These are phyloP conservation scores for Darksidea phi DNA, from an alignment of 495 filamentous ascomycete species.

Conservation along the genomic window DNA sequence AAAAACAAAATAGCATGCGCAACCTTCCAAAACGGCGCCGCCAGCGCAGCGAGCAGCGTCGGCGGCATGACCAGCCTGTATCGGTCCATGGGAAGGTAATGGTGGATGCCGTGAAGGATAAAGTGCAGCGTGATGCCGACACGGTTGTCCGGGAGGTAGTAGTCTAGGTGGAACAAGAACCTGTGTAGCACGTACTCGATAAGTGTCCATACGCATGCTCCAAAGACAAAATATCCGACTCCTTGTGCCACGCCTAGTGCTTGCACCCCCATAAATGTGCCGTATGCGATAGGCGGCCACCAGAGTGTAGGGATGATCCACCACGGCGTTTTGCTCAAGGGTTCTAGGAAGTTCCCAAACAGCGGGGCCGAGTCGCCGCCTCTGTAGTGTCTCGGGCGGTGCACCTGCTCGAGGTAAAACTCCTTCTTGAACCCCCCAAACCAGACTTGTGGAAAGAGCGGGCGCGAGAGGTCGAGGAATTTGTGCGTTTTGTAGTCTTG, in stretches of 20 bases:
- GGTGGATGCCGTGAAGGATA: constrained; percentile 93
- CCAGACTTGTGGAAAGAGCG: constrained; percentile 89
- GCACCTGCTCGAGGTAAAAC: constrained; percentile 95
- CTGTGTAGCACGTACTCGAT: constrained; percentile 89
- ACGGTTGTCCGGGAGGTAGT: constrained; percentile 87
- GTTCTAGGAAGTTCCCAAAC: constrained; percentile 97
- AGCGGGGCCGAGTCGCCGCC: constrained; percentile 88
- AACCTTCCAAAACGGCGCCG: constrained; percentile 88
- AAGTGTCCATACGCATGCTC: constrained; percentile 79
- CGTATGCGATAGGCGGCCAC: constrained; percentile 79
- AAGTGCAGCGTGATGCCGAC: constrained; percentile 89
- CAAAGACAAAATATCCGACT: constrained; percentile 59
- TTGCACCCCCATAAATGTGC: constrained; percentile 62
- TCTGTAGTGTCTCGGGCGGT: constrained; percentile 91
- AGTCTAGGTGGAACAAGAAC: constrained; percentile 90
- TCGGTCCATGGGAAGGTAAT: constrained; percentile 98
- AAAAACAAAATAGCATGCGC: constrained; percentile 81
- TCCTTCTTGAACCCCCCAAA: constrained; percentile 80
- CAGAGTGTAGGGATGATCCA: constrained; percentile 82
- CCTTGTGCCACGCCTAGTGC: constrained; percentile 52
- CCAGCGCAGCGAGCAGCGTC: constrained; percentile 78
- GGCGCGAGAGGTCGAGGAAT: constrained; percentile 86
- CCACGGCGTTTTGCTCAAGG: constrained; percentile 90
- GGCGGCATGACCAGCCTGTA: constrained; percentile 97
- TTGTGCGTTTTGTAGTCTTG: constrained; percentile 82